A percentile compares a stretch with the other conserved stretches of the same genome.
These are phyloP conservation scores for Cladorrhinum samala DNA, from an alignment of 495 filamentous ascomycete species.

Conservation along the genomic window DNA sequence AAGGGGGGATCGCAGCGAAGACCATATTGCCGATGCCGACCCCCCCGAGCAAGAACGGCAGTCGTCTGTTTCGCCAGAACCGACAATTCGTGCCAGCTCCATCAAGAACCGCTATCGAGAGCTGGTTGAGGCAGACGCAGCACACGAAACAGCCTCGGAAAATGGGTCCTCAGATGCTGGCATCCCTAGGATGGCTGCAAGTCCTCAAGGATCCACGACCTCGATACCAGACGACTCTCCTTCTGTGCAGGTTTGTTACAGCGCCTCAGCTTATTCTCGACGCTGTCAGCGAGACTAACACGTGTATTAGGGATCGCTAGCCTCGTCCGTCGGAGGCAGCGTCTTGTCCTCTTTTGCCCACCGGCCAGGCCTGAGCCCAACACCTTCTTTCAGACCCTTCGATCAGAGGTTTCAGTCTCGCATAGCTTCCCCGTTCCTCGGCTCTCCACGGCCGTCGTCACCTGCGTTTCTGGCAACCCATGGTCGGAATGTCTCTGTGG, in stretches of 20 bases:
- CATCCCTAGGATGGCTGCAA: conserved; percentile 34
- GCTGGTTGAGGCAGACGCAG: conserved; percentile 32
- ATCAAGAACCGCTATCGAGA: conserved; percentile 43
- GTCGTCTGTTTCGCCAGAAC: conserved; percentile 18
- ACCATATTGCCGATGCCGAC: conserved; percentile 37
- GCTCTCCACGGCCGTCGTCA: conserved; percentile 64
- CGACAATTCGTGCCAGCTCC: conserved; percentile 23
- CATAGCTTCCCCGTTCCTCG: conserved; percentile 49
- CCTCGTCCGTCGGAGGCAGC: conserved; percentile 70
- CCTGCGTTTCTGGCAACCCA: conserved; percentile 71
- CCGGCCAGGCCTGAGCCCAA: conserved; percentile 51
- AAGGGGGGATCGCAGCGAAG: conserved; percentile 34
- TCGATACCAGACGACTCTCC: conserved; percentile 86
- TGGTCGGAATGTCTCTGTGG: conserved; percentile 69
- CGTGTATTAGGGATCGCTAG: conserved; percentile 62
- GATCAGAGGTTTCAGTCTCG: conserved; percentile 90
- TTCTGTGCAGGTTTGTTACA: conserved; percentile 66
- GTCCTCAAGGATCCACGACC: conserved; percentile 45
- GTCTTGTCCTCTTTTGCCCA: conserved; percentile 41
- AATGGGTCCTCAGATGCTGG: conserved; percentile 39
- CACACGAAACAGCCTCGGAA: conserved; percentile 39
- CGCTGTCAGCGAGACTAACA: background rate
- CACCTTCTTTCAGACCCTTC: conserved; percentile 83
- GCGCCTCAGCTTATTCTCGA: background rate
- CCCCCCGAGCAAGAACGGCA: conserved; percentile 33